Conservation (phyloP, 176 grass and related monocot species). For the Dendrocalamus sinicus region DNA sequence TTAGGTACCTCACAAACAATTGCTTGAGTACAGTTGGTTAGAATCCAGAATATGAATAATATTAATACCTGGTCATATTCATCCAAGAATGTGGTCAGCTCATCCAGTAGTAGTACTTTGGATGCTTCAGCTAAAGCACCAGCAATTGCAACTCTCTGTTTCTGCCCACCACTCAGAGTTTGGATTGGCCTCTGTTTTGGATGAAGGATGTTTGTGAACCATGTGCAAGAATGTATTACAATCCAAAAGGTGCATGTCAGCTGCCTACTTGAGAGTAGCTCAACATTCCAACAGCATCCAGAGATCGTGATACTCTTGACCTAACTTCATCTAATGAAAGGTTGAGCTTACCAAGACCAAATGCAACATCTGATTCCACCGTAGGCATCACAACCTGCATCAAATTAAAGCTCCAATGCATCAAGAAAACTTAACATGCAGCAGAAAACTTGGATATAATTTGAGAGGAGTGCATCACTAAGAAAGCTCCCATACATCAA, state of each 20-base stretch:
- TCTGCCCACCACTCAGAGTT: slow-evolving; percentile 95
- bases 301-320: slow-evolving; percentile 78
- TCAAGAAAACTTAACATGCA: neutral
- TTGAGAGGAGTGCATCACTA: slow-evolving; percentile 3
- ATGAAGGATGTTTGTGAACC: slow-evolving; percentile 58
- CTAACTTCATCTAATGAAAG: slow-evolving; percentile 74
- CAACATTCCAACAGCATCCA: slow-evolving; percentile 78
- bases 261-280: slow-evolving; percentile 84
- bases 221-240: slow-evolving; percentile 45
- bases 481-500: neutral
- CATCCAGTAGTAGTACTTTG: slow-evolving; percentile 84
- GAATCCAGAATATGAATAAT: slow-evolving; percentile 25
- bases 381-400: slow-evolving; percentile 90
- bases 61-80: slow-evolving; percentile 81
- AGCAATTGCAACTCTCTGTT: slow-evolving; percentile 94
- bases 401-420: neutral
- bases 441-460: neutral
- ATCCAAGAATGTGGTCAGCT: slow-evolving; percentile 94
- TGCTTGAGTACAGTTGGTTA: slow-evolving; percentile 8
- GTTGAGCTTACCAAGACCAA: slow-evolving; percentile 93
- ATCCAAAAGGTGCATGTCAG: slow-evolving; percentile 51
- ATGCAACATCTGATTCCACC: slow-evolving; percentile 89
- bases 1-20: neutral
- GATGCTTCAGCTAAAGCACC: slow-evolving; percentile 94
- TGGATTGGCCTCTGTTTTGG: slow-evolving; percentile 86